Conservation (phyloP, 2,329 filamentous ascomycete species). For the Thyridium curvatum region DNA sequence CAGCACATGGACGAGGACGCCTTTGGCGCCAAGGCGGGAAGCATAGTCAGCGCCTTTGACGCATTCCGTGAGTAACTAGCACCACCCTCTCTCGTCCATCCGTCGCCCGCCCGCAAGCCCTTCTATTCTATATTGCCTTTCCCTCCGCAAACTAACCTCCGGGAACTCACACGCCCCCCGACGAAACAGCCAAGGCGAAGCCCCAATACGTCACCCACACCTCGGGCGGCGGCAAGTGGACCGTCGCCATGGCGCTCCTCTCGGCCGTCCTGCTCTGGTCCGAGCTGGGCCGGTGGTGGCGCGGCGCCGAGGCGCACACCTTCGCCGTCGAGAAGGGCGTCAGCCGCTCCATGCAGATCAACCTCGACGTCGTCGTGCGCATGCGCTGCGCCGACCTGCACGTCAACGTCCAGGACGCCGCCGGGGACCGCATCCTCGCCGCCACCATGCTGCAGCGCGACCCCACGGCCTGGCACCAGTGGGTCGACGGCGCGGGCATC, state of each 20-base stretch:
- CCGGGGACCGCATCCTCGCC: constrained; percentile 86
- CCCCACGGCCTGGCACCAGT: constrained; percentile 73
- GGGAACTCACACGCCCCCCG: background rate
- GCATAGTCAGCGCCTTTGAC: constrained; percentile 82
- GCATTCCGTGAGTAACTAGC: constrained; percentile 80
- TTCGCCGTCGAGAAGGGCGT: constrained; percentile 93
- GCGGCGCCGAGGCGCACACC: constrained; percentile 75
- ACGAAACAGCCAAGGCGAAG: constrained; percentile 77
- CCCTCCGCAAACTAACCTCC: constrained; percentile 11
- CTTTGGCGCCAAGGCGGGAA: constrained; percentile 67
- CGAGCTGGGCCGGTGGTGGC: constrained; percentile 79
- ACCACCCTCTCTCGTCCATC: background rate
- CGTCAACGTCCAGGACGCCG: constrained; percentile 93
- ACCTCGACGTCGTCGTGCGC: constrained; percentile 83
- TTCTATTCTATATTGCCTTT: too few species aligned
- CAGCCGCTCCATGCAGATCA: constrained; percentile 83
- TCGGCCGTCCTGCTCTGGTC: constrained; percentile 70
- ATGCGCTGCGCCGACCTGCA: constrained; percentile 89
- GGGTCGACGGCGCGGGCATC: constrained; percentile 65
- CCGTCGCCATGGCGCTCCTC: constrained; percentile 70
- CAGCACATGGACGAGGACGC: constrained; percentile 68
- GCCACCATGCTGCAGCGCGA: constrained; percentile 68
- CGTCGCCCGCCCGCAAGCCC: background rate
- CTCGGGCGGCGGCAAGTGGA: constrained; percentile 88
- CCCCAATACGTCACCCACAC: constrained; percentile 83